Percentiles rank a stretch among this genome's conserved stretches.
phyloP scores from a whole-genome alignment of 352 stramenopile species.

The Phytophthora foliorum region DNA sequence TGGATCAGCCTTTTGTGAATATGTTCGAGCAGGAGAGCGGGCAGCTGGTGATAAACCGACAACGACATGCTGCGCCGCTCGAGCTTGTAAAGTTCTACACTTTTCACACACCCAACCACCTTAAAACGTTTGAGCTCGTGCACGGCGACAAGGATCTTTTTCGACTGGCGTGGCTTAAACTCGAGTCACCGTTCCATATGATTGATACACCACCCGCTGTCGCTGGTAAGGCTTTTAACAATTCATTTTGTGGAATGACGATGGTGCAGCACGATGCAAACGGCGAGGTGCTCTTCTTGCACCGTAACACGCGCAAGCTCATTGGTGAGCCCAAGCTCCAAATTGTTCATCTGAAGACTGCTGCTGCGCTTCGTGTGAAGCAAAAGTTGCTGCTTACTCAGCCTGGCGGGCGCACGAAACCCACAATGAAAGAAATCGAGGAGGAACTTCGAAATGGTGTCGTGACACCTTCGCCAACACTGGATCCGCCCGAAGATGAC shows the following conservation, averaged over 20 bases:
- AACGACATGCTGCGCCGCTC: slow-evolving; percentile 44
- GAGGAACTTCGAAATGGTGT: slow-evolving; percentile 21
- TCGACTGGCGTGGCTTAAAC: slow-evolving; percentile 65
- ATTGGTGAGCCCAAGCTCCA: slow-evolving; percentile 25
- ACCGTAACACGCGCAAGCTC: slow-evolving; percentile 64
- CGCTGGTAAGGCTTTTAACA: slow-evolving; percentile 49
- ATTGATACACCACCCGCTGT: slow-evolving; percentile 50
- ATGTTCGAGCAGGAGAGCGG: slow-evolving; percentile 83
- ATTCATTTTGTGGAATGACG: slow-evolving; percentile 60
- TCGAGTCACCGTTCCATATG: slow-evolving; percentile 58
- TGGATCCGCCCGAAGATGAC: slow-evolving; percentile 34
- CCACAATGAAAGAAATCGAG: slow-evolving; percentile 23
- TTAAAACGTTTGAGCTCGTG: slow-evolving; percentile 45
- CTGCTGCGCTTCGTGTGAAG: slow-evolving; percentile 23
- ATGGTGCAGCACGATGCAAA: slow-evolving; percentile 60
- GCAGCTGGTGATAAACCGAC: slow-evolving; percentile 61
- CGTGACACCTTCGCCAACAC: slow-evolving; percentile 20
- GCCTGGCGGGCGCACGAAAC: slow-evolving; percentile 12
- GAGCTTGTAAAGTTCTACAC: slow-evolving; percentile 58
- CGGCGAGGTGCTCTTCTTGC: slow-evolving; percentile 55
- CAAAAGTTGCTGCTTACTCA: slow-evolving; percentile 21
- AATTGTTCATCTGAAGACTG: slow-evolving; percentile 11
- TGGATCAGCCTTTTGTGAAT: slow-evolving; percentile 55
- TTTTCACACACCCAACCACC: slow-evolving; percentile 45
- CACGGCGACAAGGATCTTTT: slow-evolving; percentile 76